Evolutionary conservation across 768 basidiomycete genomes (phyloP).

Genomic region (Rhodotorula kratochvilovae): DNA sequence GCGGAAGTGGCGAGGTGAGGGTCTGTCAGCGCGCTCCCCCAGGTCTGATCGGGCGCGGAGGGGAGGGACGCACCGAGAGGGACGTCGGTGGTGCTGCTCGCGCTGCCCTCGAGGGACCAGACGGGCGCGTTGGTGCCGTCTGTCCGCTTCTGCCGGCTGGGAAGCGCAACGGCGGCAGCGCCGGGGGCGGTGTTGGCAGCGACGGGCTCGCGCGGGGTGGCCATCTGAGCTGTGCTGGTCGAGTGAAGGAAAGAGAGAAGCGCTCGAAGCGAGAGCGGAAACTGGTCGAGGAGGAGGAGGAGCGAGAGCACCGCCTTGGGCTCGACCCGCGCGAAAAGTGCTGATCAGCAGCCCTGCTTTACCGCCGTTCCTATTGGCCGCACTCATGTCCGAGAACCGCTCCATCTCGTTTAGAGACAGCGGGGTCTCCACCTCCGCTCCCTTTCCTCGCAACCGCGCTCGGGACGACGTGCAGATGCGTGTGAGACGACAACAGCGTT

Average conservation of each 20-base stretch:
- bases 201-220: constrained; percentile 3
- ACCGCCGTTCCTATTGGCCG: background rate
- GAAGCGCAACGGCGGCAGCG: constrained; percentile 27
- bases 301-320: background rate
- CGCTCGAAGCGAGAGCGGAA: background rate
- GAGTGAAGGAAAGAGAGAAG: too few relatives aligned
- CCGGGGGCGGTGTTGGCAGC: constrained; percentile 24
- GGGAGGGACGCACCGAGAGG: constrained; percentile 24
- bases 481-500: too few relatives aligned
- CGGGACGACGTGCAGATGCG: too few relatives aligned
- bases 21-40: background rate
- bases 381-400: too few relatives aligned
- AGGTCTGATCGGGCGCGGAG: background rate
- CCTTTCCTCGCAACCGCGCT: background rate
- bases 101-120: constrained; percentile 26
- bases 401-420: background rate
- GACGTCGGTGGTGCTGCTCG: constrained; percentile 10
- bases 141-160: background rate
- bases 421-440: background rate
- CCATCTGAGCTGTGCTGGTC: background rate
- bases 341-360: background rate
- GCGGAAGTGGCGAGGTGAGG: background rate
- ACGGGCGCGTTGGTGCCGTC: constrained; percentile 22
- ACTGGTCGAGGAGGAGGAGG: background rate
- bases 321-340: background rate